Percentiles rank a stretch among this genome's conserved stretches.
Conservation (phyloP, 2,329 filamentous ascomycete species). For the Cladophialophora yegresii region DNA sequence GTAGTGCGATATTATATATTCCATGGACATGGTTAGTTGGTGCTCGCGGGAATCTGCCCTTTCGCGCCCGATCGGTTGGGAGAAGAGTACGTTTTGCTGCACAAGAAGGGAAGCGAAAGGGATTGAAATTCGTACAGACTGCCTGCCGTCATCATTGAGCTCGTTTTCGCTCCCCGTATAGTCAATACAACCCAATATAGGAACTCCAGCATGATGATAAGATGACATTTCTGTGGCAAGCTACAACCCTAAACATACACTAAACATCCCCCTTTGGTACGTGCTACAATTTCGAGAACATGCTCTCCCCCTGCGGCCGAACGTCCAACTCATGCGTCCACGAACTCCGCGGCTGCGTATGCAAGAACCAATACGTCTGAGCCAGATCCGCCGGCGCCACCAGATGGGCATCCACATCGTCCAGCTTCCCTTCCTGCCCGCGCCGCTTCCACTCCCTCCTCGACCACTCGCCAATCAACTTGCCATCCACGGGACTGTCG, state of each 20-base stretch:
- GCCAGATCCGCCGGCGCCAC: constrained; percentile 49
- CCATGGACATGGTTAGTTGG: not conserved
- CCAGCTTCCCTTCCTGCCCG: constrained; percentile 23
- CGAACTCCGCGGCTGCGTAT: constrained; percentile 54
- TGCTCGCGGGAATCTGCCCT: not conserved
- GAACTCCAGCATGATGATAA: not conserved
- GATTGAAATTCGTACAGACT: not conserved
- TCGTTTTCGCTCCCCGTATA: not conserved
- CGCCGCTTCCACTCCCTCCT: constrained; percentile 26
- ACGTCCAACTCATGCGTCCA: constrained; percentile 60
- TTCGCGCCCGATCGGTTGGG: not conserved
- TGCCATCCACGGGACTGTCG: constrained; percentile 55
- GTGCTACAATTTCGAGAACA: constrained; percentile 31
- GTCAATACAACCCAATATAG: not conserved
- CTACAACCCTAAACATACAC: not conserved
- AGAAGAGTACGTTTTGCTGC: not conserved
- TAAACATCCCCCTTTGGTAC: not conserved
- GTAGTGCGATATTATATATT: not conserved
- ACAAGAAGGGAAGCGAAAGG: not conserved
- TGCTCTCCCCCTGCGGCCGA: constrained; percentile 38
- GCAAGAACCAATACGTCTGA: constrained; percentile 58
- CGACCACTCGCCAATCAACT: constrained; percentile 37
- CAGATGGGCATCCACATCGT: constrained; percentile 26
- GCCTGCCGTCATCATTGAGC: not conserved
- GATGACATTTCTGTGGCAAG: not conserved